These are phyloP conservation scores for Heliamphora exappendiculata DNA, from an alignment of 148 eudicot species.

Conservation along the genomic window DNA sequence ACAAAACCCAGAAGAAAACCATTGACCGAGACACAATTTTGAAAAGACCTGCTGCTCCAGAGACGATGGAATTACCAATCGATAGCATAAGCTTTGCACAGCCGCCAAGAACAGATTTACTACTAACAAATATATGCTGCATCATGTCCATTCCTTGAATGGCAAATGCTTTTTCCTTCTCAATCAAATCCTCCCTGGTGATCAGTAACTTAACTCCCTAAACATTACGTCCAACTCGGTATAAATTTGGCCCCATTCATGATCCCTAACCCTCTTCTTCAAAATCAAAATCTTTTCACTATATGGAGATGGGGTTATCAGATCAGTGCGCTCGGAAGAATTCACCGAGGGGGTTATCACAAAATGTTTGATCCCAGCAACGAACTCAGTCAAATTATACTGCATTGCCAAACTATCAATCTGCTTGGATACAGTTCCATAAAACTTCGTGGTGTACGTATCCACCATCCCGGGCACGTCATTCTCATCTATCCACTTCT, in stretches of 20 bases:
- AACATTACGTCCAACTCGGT: conserved; percentile 55
- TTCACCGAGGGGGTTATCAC: conserved; percentile 43
- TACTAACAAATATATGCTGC: conserved; percentile 52
- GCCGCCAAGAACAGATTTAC: conserved; percentile 64
- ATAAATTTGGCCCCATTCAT: conserved; percentile 71
- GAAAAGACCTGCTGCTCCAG: conserved; percentile 85
- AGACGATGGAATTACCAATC: conserved; percentile 57
- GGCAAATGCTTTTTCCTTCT: conserved; percentile 67
- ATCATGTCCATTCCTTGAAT: conserved; percentile 62
- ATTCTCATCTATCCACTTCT: conserved; percentile 92
- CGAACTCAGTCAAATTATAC: conserved; percentile 87
- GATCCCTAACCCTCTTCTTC: conserved; percentile 58
- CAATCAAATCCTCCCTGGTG: conserved; percentile 56
- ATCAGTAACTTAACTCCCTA: conserved; percentile 46
- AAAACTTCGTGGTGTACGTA: conserved; percentile 52
- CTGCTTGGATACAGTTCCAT: conserved; percentile 72
- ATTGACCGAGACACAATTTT: conserved; percentile 74
- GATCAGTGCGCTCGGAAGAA: conserved; percentile 32
- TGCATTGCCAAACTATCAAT: conserved; percentile 83
- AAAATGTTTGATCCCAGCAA: conserved; percentile 71
- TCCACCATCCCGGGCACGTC: conserved; percentile 90
- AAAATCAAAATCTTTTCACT: conserved; percentile 54
- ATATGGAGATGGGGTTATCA: conserved; percentile 60
- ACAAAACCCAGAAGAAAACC: conserved; percentile 93
- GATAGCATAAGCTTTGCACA: conserved; percentile 65